These are phyloP conservation scores for Termitomyces sp. DNA, from an alignment of 768 basidiomycete genomes.

Conservation along the genomic window DNA sequence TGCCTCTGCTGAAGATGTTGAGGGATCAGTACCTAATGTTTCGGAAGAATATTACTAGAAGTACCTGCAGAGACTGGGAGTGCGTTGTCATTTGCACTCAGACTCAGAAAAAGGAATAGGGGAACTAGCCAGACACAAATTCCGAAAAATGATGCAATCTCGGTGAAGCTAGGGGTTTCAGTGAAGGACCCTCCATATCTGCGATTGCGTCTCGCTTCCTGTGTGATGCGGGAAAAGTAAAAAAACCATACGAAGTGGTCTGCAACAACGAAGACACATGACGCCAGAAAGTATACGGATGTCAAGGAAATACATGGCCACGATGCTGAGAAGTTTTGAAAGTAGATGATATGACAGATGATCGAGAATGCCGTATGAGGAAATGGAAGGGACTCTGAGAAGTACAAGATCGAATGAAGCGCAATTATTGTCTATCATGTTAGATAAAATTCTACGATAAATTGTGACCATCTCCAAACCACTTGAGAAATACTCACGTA, in stretches of 20 bases:
- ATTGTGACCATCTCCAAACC: background rate
- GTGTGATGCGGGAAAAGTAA: constrained; percentile 75
- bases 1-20: constrained; percentile 24
- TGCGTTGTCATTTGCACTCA: constrained; percentile 96
- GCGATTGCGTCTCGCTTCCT: constrained; percentile 51
- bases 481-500: constrained; percentile 53
- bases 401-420: constrained; percentile 71
- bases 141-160: constrained; percentile 81
- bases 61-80: constrained; percentile 66
- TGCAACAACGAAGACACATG: constrained; percentile 75
- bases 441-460: background rate
- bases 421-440: constrained; percentile 61
- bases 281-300: constrained; percentile 77
- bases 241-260: constrained; percentile 99
- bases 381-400: constrained; percentile 78
- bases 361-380: constrained; percentile 74
- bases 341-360: constrained; percentile 80
- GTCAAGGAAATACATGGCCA: constrained; percentile 95
- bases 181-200: constrained; percentile 37
- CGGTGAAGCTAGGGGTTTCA: constrained; percentile 48
- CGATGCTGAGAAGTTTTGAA: constrained; percentile 81
- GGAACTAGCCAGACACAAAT: constrained; percentile 87
- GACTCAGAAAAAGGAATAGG: constrained; percentile 89
- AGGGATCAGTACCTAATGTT: background rate
- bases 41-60: background rate